Conservation (phyloP, 2,329 filamentous ascomycete species). For the Penicillium olsonii region DNA sequence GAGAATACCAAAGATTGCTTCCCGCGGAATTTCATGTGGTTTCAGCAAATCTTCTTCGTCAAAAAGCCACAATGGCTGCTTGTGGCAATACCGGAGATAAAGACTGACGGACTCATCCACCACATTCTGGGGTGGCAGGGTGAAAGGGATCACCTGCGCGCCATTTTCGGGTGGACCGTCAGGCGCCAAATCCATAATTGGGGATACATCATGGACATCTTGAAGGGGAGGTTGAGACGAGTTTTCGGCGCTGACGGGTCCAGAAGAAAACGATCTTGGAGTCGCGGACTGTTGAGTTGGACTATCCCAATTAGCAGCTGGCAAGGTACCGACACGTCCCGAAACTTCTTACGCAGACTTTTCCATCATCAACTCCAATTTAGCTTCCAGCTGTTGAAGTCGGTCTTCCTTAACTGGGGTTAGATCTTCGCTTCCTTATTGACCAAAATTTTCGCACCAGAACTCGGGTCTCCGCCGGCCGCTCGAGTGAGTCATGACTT, state of each 20-base stretch:
- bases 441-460: background rate
- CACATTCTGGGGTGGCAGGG: background rate
- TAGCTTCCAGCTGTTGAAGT: conserved; percentile 52
- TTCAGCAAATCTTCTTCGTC: conserved; percentile 28
- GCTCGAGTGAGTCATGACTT: conserved; percentile 31
- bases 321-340: too few relatives aligned
- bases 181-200: background rate
- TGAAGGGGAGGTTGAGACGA: conserved; percentile 1
- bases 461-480: conserved; percentile 11
- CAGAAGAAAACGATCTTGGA: conserved; percentile 10
- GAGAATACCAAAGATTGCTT: conserved; percentile 11
- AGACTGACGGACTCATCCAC: conserved; percentile 23
- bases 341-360: conserved; percentile 35
- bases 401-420: conserved; percentile 47
- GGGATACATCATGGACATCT: background rate
- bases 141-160: background rate
- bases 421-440: background rate
- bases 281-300: conserved; percentile 13
- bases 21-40: conserved; percentile 22
- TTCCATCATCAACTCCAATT: conserved; percentile 52
- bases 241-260: conserved; percentile 5
- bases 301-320: conserved; percentile 11
- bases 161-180: background rate
- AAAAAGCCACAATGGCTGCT: conserved; percentile 40
- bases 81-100: conserved; percentile 38